phyloP scores from a whole-genome alignment of 768 basidiomycete species.

The Hypholoma sublateritium region DNA sequence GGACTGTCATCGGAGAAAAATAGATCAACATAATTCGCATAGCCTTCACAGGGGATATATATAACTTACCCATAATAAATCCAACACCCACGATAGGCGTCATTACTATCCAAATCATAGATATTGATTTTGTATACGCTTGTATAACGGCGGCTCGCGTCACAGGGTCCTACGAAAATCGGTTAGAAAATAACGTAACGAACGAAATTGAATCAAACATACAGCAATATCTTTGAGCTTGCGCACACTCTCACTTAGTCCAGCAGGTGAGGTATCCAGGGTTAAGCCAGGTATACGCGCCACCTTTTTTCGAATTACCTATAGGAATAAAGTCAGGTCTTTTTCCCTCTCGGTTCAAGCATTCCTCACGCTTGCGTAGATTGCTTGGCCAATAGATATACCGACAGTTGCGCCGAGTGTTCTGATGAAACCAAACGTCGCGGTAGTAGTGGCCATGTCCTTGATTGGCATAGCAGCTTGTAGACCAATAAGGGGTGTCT shows the following conservation, averaged over 20 bases:
- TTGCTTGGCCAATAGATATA: slow-evolving; percentile 70
- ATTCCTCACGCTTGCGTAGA: slow-evolving; percentile 58
- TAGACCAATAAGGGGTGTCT: slow-evolving; percentile 69
- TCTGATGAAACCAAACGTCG: slow-evolving; percentile 70
- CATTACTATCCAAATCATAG: slow-evolving; percentile 63
- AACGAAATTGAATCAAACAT: slow-evolving; percentile 17
- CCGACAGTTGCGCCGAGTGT: slow-evolving; percentile 77
- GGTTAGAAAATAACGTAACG: not conserved
- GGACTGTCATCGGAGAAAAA: slow-evolving; percentile 29
- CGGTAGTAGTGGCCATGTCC: slow-evolving; percentile 83
- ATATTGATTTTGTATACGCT: slow-evolving; percentile 64
- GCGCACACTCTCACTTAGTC: slow-evolving; percentile 46
- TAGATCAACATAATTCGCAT: not conserved
- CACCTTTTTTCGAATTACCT: slow-evolving; percentile 40
- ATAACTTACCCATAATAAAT: slow-evolving; percentile 47
- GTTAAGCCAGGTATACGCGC: slow-evolving; percentile 30
- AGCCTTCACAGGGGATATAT: not conserved
- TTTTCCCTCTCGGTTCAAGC: not conserved
- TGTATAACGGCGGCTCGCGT: slow-evolving; percentile 51
- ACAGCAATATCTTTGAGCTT: slow-evolving; percentile 45
- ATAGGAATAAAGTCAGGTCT: not conserved
- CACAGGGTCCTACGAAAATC: slow-evolving; percentile 41
- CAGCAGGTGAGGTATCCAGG: slow-evolving; percentile 38
- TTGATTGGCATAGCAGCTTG: slow-evolving; percentile 88
- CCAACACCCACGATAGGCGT: slow-evolving; percentile 56